Percentiles rank a stretch among this genome's conserved stretches.
Evolutionary conservation across 2,329 filamentous ascomycete species (phyloP).

Genomic region (Colletotrichum paranaense): DNA sequence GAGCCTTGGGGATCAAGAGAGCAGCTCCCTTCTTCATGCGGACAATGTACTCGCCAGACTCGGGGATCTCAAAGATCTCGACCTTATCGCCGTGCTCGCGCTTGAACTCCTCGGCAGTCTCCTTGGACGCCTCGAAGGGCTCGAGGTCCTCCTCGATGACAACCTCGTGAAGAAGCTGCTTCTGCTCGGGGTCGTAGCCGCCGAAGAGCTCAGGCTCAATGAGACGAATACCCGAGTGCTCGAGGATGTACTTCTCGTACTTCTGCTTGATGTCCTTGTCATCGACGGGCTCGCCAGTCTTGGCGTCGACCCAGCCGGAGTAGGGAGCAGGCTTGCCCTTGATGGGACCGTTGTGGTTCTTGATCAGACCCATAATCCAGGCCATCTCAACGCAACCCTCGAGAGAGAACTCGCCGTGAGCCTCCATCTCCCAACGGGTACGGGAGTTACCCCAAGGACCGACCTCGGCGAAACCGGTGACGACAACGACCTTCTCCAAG

Average conservation of each 20-base stretch:
- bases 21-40: constrained; percentile 95
- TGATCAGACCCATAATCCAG: constrained; percentile 99
- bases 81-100: constrained; percentile 97
- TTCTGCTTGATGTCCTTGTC: constrained; percentile 98
- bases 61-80: constrained; percentile 94
- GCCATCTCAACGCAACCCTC: constrained; percentile 99
- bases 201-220: constrained; percentile 98
- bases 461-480: constrained; percentile 95
- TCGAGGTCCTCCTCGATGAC: constrained; percentile 97
- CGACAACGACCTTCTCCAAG: constrained; percentile 96
- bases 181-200: constrained; percentile 98
- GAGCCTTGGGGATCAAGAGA: constrained; percentile 94
- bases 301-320: constrained; percentile 95
- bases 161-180: constrained; percentile 97
- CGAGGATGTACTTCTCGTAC: constrained; percentile 96
- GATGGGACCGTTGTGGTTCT: constrained; percentile 95
- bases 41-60: constrained; percentile 93
- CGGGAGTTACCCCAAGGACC: constrained; percentile 99
- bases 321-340: constrained; percentile 87
- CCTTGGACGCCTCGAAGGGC: constrained; percentile 96
- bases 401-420: constrained; percentile 93
- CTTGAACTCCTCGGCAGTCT: constrained; percentile 97
- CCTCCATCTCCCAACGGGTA: constrained; percentile 99
- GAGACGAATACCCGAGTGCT: constrained; percentile 96
- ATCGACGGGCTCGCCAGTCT: constrained; percentile 94